phyloP scores from a whole-genome alignment of 2,329 filamentous ascomycete species.

The Xylariaceae sp. region DNA sequence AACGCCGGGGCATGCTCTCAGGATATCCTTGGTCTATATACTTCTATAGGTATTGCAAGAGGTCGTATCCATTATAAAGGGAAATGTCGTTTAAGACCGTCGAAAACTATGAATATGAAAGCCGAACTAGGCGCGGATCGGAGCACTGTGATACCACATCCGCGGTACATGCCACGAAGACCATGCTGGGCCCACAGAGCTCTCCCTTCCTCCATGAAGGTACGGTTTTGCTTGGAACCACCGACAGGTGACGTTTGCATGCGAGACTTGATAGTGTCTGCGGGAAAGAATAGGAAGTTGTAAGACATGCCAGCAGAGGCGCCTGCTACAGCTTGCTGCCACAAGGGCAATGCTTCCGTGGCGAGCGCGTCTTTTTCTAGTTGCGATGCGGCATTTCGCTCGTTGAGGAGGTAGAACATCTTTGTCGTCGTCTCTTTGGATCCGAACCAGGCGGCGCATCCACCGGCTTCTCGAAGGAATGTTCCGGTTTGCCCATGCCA shows the following conservation, averaged over 20 bases:
- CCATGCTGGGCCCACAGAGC: conserved; percentile 81
- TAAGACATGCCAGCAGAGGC: conserved; percentile 88
- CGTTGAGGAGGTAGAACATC: conserved; percentile 60
- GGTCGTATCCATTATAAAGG: conserved; percentile 33
- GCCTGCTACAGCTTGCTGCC: conserved; percentile 84
- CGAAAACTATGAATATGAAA: conserved; percentile 95
- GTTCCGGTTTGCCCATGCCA: conserved; percentile 96
- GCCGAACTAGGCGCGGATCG: conserved; percentile 93
- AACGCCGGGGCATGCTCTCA: background rate
- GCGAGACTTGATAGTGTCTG: conserved; percentile 93
- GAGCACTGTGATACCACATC: conserved; percentile 88
- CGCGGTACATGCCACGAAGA: conserved; percentile 80
- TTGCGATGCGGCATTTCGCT: conserved; percentile 34
- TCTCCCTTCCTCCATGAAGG: conserved; percentile 68
- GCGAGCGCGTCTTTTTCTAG: conserved; percentile 36
- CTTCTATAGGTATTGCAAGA: conserved; percentile 5
- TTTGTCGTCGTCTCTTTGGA: conserved; percentile 76
- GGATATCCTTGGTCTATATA: conserved; percentile 10
- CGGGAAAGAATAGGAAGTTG: conserved; percentile 96
- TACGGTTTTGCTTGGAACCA: conserved; percentile 48
- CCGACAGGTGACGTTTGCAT: conserved; percentile 85
- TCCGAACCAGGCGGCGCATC: conserved; percentile 93
- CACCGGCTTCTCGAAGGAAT: conserved; percentile 87
- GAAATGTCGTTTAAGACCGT: conserved; percentile 72
- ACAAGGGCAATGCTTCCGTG: conserved; percentile 62